Evolutionary conservation across 1,139 yeast genomes (phyloP), one percentile per base, ranked within the genome.

Genomic region (Ogataea hybrid): DNA sequence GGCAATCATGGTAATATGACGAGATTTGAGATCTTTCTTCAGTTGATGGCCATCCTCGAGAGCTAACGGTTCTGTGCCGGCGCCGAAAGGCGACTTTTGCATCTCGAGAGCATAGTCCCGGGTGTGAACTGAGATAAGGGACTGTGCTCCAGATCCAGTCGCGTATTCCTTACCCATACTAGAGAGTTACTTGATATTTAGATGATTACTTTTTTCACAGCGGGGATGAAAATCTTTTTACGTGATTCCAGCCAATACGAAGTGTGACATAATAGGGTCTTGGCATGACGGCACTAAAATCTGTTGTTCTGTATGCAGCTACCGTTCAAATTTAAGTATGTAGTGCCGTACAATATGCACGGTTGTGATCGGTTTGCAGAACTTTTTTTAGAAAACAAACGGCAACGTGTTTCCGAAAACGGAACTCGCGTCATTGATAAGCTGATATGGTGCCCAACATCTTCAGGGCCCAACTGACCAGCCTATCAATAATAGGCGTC

Each of bases 1-100:
- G 54, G 87, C 86, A 62, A 82, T n/a, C 92, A 84, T 82, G 41
- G 82, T 72, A 54, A 83, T 77, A 58, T 84, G 92, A 53, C 92
- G 69, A 11, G 90, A 80, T 54, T 81, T 77, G 46, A 84, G 67
- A 21, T 73, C 77, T 58, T 80, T 75, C 53, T 79, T 77, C 53
- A 84, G 69, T 49, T 74, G 64, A 48, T 71, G 76, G n/a, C 81
- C 84, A 11, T 58, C 60, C 32, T 62, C 67, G 14, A 64, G 44
- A 27, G 66, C 64, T 16, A 63, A 55, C 3, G 79, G 79, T 47
- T 63, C 65, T 6, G 35, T 41, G n/a, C 36, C 43, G 5, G 43
- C 43, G 23, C 44, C 42, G 12, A 46, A 43, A 20, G 43, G 50
- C 12, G 78, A 72, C 57, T 65, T 64, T 23, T 75, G 64, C 36